Evolutionary conservation across 441 rosid genomes (phyloP).

Genomic region (Brassica balearica): DNA sequence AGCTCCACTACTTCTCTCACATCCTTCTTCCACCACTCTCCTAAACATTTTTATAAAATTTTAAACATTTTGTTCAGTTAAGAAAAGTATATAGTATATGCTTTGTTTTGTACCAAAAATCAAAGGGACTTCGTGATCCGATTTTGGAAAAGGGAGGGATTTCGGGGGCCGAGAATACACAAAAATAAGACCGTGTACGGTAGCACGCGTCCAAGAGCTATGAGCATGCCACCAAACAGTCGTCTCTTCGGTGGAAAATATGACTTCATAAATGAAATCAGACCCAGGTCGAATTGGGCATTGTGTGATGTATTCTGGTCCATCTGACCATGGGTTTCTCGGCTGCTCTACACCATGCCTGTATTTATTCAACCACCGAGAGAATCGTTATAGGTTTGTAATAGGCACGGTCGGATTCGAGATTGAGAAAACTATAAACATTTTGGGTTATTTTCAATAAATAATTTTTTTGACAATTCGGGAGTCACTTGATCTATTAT

Average conservation of each 20-base stretch:
- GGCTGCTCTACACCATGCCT: conserved; percentile 80
- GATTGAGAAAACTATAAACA: background rate
- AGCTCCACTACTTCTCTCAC: conserved; percentile 40
- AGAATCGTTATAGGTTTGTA: background rate
- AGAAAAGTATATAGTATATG: background rate
- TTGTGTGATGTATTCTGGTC: conserved; percentile 66
- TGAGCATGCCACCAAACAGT: conserved; percentile 86
- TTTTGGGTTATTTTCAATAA: too few species aligned
- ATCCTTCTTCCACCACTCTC: conserved; percentile 64
- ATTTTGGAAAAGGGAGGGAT: conserved; percentile 55
- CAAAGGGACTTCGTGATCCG: conserved; percentile 45
- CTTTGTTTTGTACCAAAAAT: conserved; percentile 5
- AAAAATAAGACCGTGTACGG: conserved; percentile 62
- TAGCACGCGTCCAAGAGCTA: conserved; percentile 63
- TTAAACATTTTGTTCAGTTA: background rate
- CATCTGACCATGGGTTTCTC: conserved; percentile 73
- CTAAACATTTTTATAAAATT: conserved; percentile 28
- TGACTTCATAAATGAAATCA: conserved; percentile 52
- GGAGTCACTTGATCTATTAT: background rate
- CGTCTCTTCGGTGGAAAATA: conserved; percentile 58
- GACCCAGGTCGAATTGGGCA: conserved; percentile 64
- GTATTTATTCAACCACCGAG: conserved; percentile 8
- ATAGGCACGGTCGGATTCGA: background rate
- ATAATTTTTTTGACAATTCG: too few species aligned
- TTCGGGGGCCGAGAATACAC: conserved; percentile 45